Evolutionary conservation across 345 rosid genomes (phyloP).

Genomic region (Triadica sebifera): DNA sequence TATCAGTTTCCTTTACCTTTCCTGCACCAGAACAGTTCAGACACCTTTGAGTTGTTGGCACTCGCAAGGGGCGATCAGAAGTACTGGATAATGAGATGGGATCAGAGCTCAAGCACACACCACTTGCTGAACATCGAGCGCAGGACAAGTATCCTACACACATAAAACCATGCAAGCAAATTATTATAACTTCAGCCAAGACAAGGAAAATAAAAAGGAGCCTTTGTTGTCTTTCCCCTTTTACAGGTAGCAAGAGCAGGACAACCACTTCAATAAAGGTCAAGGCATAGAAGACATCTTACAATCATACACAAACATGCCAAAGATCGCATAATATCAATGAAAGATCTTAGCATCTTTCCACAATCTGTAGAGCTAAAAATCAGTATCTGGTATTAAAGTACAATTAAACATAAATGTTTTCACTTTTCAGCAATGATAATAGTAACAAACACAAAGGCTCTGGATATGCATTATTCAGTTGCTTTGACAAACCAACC

Average conservation of each 20-base stretch:
- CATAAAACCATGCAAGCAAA: not conserved
- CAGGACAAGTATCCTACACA: conserved; percentile 86
- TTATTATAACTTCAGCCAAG: not conserved
- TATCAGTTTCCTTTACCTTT: conserved; percentile 51
- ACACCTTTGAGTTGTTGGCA: conserved; percentile 66
- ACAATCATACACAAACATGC: too few relatives aligned
- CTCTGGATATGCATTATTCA: too few relatives aligned
- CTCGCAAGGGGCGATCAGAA: conserved; percentile 48
- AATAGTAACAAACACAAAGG: too few relatives aligned
- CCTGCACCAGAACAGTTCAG: conserved; percentile 89
- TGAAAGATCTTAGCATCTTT: too few relatives aligned
- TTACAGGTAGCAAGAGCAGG: not conserved
- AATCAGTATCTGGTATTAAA: too few relatives aligned
- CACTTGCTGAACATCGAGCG: conserved; percentile 86
- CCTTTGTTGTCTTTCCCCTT: not conserved
- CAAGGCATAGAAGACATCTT: not conserved
- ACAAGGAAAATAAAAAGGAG: not conserved
- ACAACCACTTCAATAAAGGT: not conserved
- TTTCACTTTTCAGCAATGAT: too few relatives aligned
- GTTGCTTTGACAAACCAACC: not conserved
- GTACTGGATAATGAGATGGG: conserved; percentile 49
- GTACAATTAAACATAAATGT: too few relatives aligned
- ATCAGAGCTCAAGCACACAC: conserved; percentile 61
- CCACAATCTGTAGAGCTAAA: too few relatives aligned
- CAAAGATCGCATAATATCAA: too few relatives aligned